These are phyloP conservation scores for Talaromyces nanjingensis DNA, from an alignment of 495 filamentous ascomycete species.

Conservation along the genomic window DNA sequence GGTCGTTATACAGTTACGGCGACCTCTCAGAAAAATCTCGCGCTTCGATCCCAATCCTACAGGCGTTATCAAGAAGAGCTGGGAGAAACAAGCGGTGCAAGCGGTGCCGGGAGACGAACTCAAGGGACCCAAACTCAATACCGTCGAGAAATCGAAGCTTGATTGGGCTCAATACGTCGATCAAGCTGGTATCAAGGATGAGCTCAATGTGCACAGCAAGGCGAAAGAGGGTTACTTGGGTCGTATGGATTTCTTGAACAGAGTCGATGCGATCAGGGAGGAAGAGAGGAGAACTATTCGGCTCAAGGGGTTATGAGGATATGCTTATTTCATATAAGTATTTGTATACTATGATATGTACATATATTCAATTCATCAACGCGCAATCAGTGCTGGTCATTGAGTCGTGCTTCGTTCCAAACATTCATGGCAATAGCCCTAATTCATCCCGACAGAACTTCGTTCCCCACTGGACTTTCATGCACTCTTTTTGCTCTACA, in stretches of 20 bases:
- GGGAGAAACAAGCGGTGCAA: conserved; percentile 25
- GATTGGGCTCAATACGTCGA: conserved; percentile 96
- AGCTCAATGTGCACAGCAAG: conserved; percentile 76
- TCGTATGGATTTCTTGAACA: conserved; percentile 81
- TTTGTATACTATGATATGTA: neutral
- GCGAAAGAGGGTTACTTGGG: conserved; percentile 75
- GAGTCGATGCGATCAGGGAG: conserved; percentile 70
- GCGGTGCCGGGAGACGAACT: conserved; percentile 25
- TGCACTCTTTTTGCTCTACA: neutral
- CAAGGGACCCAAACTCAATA: conserved; percentile 81
- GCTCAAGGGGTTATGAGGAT: conserved; percentile 43
- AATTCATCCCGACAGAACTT: neutral
- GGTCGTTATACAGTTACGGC: conserved; percentile 35
- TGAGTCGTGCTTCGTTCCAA: neutral
- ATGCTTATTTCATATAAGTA: neutral
- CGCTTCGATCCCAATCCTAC: conserved; percentile 69
- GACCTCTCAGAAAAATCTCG: conserved; percentile 66
- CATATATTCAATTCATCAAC: neutral
- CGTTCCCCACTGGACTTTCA: neutral
- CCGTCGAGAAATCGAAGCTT: conserved; percentile 87
- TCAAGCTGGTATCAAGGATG: conserved; percentile 83
- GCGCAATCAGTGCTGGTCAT: neutral
- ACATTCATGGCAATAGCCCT: neutral
- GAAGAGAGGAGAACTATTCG: conserved; percentile 62
- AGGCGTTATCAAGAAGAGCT: conserved; percentile 43